Conservation (phyloP, 2,329 filamentous ascomycete species). For the Ceratocystis cubensis region DNA sequence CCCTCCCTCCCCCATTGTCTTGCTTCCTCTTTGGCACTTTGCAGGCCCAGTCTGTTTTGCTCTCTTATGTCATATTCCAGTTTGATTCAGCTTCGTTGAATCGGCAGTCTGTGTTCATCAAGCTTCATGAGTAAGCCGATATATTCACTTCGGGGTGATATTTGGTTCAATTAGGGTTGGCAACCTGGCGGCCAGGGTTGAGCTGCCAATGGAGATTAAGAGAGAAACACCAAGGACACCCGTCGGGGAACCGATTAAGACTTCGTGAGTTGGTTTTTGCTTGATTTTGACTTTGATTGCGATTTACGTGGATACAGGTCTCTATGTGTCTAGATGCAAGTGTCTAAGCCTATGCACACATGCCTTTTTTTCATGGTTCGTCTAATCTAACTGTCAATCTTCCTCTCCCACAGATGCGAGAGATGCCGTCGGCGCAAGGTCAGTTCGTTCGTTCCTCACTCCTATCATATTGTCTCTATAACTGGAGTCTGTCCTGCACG, state of each 20-base stretch:
- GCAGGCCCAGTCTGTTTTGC: background rate
- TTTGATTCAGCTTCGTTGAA: background rate
- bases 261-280: conserved; percentile 27
- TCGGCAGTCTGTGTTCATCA: background rate
- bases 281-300: background rate
- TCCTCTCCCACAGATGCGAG: conserved; percentile 29
- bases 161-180: background rate
- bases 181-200: background rate
- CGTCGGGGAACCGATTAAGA: conserved; percentile 29
- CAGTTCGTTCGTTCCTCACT: background rate
- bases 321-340: background rate
- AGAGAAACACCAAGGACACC: conserved; percentile 23
- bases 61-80: background rate
- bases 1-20: background rate
- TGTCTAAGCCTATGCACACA: background rate
- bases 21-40: background rate
- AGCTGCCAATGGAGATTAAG: conserved; percentile 22
- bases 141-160: background rate
- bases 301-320: background rate
- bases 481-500: no score
- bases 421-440: conserved; percentile 35
- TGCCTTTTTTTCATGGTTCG: background rate
- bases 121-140: conserved; percentile 2
- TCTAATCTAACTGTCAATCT: background rate
- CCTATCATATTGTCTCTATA: background rate